phyloP scores from a whole-genome alignment of 192 early-diverging fungal species.

The Cladochytrium replicatum region DNA sequence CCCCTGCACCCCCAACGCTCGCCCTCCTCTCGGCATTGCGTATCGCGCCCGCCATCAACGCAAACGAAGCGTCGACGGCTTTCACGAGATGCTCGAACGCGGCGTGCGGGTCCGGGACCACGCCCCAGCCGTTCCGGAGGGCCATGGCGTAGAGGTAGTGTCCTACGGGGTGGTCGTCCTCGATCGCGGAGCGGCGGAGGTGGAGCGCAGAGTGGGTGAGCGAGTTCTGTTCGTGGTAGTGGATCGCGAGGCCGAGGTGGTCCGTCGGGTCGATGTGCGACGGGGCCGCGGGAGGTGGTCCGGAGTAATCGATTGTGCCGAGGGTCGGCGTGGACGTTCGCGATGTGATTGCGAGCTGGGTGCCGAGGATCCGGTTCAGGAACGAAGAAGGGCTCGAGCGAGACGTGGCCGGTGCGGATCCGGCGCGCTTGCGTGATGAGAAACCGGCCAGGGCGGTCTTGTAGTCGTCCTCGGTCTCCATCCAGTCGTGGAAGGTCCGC shows the following conservation, averaged over 20 bases:
- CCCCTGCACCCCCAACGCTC: too few species aligned
- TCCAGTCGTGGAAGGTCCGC: too few species aligned
- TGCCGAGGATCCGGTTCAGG: too few species aligned
- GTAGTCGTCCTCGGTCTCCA: too few species aligned
- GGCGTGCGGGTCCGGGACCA: constrained; percentile 4
- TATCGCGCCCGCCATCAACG: neutral
- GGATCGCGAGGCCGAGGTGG: constrained; percentile 11
- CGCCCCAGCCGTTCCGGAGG: constrained; percentile 24
- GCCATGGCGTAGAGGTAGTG: constrained; percentile 17
- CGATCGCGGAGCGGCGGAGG: constrained; percentile 9
- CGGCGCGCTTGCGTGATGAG: too few species aligned
- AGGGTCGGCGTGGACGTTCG: too few species aligned
- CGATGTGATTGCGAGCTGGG: too few species aligned
- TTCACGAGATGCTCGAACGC: constrained; percentile 2
- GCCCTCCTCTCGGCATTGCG: too few species aligned
- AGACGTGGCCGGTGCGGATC: too few species aligned
- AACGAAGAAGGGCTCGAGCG: too few species aligned
- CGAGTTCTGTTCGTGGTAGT: constrained; percentile 18
- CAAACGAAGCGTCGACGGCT: constrained; percentile 1
- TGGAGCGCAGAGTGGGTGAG: constrained; percentile 10
- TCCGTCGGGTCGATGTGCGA: constrained; percentile 6
- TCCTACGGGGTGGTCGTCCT: constrained; percentile 15
- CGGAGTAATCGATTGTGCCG: too few species aligned
- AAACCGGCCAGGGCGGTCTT: too few species aligned
- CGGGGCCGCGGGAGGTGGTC: constrained; percentile 5